Percentiles rank a stretch among this genome's conserved stretches.
These are phyloP conservation scores for Pseudocercospora musae DNA, from an alignment of 2,329 filamentous ascomycete genomes.

Conservation along the genomic window DNA sequence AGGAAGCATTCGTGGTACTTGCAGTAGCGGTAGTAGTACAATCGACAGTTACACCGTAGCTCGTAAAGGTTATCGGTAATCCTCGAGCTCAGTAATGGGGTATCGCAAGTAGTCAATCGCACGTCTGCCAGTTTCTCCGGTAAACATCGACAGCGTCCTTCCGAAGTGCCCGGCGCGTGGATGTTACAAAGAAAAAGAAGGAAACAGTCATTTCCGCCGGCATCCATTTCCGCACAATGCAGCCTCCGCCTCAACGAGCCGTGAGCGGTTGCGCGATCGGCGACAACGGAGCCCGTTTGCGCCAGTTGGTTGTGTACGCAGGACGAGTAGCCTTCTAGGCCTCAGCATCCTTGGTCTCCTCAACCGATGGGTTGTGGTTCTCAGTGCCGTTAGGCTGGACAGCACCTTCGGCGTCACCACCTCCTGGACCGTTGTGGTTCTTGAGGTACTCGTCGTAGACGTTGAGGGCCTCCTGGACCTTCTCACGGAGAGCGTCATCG, in stretches of 20 bases:
- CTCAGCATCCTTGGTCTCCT: conserved; percentile 33
- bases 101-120: conserved; percentile 22
- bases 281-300: conserved; percentile 13
- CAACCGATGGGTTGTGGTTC: conserved; percentile 34
- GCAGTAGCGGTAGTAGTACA: conserved; percentile 11
- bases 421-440: conserved; percentile 57
- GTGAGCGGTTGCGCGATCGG: conserved; percentile 14
- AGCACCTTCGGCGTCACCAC: conserved; percentile 31
- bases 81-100: conserved; percentile 23
- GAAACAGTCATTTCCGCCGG: conserved; percentile 5
- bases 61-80: conserved; percentile 6
- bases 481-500: conserved; percentile 80
- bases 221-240: not conserved
- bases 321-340: conserved; percentile 28
- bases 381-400: conserved; percentile 34
- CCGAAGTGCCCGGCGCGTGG: conserved; percentile 5
- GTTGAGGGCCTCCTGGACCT: conserved; percentile 94
- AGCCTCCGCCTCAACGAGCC: conserved; percentile 16
- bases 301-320: conserved; percentile 17
- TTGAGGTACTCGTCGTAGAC: conserved; percentile 99
- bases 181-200: conserved; percentile 12
- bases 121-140: conserved; percentile 10
- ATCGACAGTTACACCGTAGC: conserved; percentile 7
- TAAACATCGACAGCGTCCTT: conserved; percentile 2
- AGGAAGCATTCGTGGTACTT: not conserved